phyloP scores from a whole-genome alignment of 2,329 filamentous ascomycete species.

The Clarireedia hainanense region DNA sequence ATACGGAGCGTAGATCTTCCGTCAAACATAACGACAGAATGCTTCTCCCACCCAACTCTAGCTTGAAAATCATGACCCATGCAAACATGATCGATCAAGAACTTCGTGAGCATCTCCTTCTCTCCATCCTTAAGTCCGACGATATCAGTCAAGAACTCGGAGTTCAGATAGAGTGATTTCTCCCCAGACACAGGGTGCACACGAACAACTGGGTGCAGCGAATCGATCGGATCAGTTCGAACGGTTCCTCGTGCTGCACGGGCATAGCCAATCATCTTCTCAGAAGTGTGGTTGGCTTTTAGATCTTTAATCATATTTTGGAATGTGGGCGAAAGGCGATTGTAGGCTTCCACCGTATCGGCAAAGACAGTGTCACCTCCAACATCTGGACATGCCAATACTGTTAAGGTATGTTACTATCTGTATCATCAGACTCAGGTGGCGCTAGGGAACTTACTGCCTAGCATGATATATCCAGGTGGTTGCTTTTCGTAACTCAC shows the following conservation, averaged over 20 bases:
- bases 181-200: constrained; percentile 66
- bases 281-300: constrained; percentile 54
- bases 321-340: constrained; percentile 30
- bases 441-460: constrained; percentile 18
- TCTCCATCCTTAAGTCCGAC: constrained; percentile 61
- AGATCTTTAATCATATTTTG: constrained; percentile 45
- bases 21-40: constrained; percentile 43
- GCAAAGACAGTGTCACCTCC: constrained; percentile 70
- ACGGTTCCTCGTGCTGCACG: constrained; percentile 50
- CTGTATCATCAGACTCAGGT: neutral
- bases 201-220: constrained; percentile 59
- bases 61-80: constrained; percentile 62
- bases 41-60: constrained; percentile 56
- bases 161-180: constrained; percentile 65
- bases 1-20: constrained; percentile 39
- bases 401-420: neutral
- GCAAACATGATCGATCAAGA: constrained; percentile 61
- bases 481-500: constrained; percentile 64
- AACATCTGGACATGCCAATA: constrained; percentile 33
- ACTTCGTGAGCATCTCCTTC: constrained; percentile 57
- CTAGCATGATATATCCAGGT: constrained; percentile 58
- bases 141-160: constrained; percentile 58
- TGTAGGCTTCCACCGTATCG: constrained; percentile 59
- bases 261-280: constrained; percentile 47
- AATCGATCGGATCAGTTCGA: constrained; percentile 53